Evolutionary conservation across 2,329 filamentous ascomycete species (phyloP).

Genomic region (Xylariaceae sp.): DNA sequence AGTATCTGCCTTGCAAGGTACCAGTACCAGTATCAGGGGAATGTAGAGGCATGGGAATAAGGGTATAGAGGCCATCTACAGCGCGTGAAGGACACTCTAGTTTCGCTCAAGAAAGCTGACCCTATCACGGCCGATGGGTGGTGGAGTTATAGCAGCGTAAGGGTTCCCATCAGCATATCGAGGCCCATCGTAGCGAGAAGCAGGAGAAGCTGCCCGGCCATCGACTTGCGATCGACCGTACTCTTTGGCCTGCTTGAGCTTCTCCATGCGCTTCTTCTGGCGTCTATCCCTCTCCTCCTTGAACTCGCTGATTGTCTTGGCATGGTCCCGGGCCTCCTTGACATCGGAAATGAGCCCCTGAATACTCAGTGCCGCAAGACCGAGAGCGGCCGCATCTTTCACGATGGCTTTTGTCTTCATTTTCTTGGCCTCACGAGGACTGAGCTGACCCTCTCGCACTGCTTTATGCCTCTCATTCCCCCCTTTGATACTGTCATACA

Average conservation of each 20-base stretch:
- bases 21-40: neutral
- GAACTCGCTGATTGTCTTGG: constrained; percentile 46
- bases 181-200: constrained; percentile 39
- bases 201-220: constrained; percentile 41
- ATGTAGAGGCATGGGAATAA: neutral
- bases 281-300: constrained; percentile 45
- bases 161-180: constrained; percentile 45
- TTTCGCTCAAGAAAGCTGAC: neutral
- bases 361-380: constrained; percentile 53
- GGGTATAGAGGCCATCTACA: constrained; percentile 10
- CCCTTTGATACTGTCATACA: constrained; percentile 56
- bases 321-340: constrained; percentile 49
- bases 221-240: constrained; percentile 39
- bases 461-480: constrained; percentile 48
- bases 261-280: constrained; percentile 44
- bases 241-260: constrained; percentile 28
- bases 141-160: constrained; percentile 41
- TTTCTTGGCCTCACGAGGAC: constrained; percentile 47
- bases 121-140: constrained; percentile 36
- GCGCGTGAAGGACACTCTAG: too few relatives aligned
- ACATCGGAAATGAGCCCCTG: constrained; percentile 52
- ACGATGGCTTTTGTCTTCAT: constrained; percentile 53
- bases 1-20: neutral
- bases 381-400: constrained; percentile 55
- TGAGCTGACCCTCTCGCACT: constrained; percentile 49